Evolutionary conservation across 805 yeast genomes (phyloP).

Genomic region (Myxozyma melibiosi): DNA sequence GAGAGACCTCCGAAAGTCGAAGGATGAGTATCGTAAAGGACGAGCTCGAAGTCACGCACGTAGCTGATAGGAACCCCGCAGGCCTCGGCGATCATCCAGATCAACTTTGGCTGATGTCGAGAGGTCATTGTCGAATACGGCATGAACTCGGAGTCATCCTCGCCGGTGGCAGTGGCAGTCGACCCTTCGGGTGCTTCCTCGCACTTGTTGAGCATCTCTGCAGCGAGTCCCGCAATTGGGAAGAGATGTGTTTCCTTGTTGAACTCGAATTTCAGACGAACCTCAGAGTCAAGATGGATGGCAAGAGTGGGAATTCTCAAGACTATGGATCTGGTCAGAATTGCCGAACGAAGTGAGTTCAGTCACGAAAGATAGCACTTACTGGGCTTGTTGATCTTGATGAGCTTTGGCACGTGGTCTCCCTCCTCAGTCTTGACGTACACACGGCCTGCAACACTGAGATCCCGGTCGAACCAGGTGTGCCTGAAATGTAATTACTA

Average conservation of each 20-base stretch:
- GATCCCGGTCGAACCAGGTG: conserved; percentile 95
- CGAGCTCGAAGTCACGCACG: conserved; percentile 87
- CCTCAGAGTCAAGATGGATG: conserved; percentile 81
- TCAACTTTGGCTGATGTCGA: conserved; percentile 75
- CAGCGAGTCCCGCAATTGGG: conserved; percentile 76
- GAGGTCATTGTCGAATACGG: conserved; percentile 64
- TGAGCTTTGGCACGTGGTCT: conserved; percentile 59
- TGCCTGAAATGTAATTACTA: conserved; percentile 47
- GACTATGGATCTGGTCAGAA: conserved; percentile 38
- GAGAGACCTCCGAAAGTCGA: conserved; percentile 84
- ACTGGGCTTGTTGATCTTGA: conserved; percentile 76
- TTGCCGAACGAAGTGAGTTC: not conserved
- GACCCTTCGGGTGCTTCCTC: conserved; percentile 30
- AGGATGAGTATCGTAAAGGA: conserved; percentile 81
- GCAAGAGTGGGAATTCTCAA: conserved; percentile 93
- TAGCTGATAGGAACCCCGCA: conserved; percentile 51
- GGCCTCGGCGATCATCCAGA: conserved; percentile 70
- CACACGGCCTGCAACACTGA: conserved; percentile 89
- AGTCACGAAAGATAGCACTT: not conserved
- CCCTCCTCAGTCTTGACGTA: conserved; percentile 55
- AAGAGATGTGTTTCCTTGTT: conserved; percentile 83
- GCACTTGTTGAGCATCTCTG: conserved; percentile 43
- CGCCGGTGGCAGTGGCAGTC: conserved; percentile 27
- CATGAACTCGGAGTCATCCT: conserved; percentile 57
- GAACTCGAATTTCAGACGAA: conserved; percentile 77